Percentiles rank a stretch among this genome's conserved stretches.
Evolutionary conservation across 1,139 yeast species (phyloP).

Genomic region (Saccharomyces hybrid): DNA sequence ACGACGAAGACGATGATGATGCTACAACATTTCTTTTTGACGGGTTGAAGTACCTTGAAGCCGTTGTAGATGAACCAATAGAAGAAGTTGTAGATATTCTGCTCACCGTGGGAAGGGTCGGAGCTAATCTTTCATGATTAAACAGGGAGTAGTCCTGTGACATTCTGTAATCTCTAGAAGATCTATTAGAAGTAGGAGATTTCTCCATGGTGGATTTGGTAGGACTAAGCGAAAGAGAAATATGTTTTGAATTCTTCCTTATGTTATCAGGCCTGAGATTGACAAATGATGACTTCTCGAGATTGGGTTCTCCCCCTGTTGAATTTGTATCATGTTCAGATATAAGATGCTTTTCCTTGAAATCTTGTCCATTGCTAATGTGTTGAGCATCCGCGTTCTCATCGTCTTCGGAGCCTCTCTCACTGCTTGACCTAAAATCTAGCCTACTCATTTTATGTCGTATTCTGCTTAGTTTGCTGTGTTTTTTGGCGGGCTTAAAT

Average conservation of each 20-base stretch:
- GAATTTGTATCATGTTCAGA: not conserved
- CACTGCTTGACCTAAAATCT: slow-evolving; percentile 5
- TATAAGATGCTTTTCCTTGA: not conserved
- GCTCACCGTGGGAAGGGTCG: not conserved
- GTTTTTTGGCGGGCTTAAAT: not conserved
- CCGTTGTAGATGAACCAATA: not conserved
- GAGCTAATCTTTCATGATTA: not conserved
- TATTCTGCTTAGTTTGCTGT: slow-evolving; percentile 9
- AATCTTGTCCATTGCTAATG: not conserved
- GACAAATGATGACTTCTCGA: not conserved
- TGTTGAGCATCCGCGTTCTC: not conserved
- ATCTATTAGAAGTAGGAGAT: not conserved
- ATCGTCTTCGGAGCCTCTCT: not conserved
- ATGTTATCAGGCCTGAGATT: not conserved
- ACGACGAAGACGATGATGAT: slow-evolving; percentile 7
- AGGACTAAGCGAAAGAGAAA: not conserved
- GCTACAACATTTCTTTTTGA: slow-evolving; percentile 7
- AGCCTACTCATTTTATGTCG: slow-evolving; percentile 10
- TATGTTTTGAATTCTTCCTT: not conserved
- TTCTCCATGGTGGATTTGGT: not conserved
- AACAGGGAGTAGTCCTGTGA: not conserved
- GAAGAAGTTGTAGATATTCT: slow-evolving; percentile 6
- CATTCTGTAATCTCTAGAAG: not conserved
- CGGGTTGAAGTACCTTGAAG: slow-evolving; percentile 1
- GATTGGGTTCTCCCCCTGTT: not conserved